Percentiles rank a stretch among this genome's conserved stretches.
These are phyloP conservation scores for Voacanga thouarsii DNA, from an alignment of 257 asterid genomes.

Conservation along the genomic window DNA sequence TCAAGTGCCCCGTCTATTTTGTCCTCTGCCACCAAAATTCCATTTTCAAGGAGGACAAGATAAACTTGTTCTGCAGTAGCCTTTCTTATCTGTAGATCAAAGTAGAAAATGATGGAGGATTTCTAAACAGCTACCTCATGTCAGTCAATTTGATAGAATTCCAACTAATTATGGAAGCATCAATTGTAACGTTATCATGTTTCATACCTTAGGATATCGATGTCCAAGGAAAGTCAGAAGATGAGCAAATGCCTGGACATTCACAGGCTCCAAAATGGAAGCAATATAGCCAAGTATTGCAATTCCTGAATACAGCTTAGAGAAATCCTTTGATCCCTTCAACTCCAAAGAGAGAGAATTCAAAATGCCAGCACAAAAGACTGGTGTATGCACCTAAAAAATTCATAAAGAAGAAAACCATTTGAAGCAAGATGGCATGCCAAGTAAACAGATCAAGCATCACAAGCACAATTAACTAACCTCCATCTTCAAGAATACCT, in stretches of 20 bases:
- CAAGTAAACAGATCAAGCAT: background rate
- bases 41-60: slow-evolving; percentile 72
- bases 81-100: slow-evolving; percentile 61
- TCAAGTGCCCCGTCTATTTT: slow-evolving; percentile 67
- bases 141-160: background rate
- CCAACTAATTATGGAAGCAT: background rate
- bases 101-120: background rate
- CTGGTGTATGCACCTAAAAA: slow-evolving; percentile 59
- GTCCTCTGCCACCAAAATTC: slow-evolving; percentile 48
- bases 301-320: slow-evolving; percentile 76
- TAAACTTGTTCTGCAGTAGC: slow-evolving; percentile 81
- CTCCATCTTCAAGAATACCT: slow-evolving; percentile 72
- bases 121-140: background rate
- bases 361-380: slow-evolving; percentile 65
- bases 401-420: slow-evolving; percentile 5
- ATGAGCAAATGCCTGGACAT: slow-evolving; percentile 56
- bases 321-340: slow-evolving; percentile 81
- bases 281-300: slow-evolving; percentile 85
- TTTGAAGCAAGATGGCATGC: background rate
- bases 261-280: slow-evolving; percentile 56
- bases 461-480: slow-evolving; percentile 42
- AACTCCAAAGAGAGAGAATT: slow-evolving; percentile 64
- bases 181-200: slow-evolving; percentile 1
- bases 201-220: slow-evolving; percentile 80
- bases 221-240: slow-evolving; percentile 69